phyloP scores from a whole-genome alignment of 2,329 filamentous ascomycete species.

The Mycocentrospora acerina region DNA sequence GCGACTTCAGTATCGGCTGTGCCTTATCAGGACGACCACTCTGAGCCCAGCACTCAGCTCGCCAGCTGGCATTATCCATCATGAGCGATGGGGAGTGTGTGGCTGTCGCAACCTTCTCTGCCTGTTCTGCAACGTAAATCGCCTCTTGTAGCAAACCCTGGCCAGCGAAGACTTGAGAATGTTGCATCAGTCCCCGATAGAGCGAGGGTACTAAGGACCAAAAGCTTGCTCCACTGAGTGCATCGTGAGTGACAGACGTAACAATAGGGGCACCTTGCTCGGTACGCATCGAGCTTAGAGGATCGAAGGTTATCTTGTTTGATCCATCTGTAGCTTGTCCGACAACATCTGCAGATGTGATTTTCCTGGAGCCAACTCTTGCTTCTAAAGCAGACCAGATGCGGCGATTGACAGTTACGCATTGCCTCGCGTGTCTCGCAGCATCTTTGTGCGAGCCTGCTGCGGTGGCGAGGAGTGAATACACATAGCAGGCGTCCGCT shows the following conservation, averaged over 20 bases:
- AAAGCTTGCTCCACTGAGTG: constrained; percentile 64
- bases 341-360: constrained; percentile 7
- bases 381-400: constrained; percentile 56
- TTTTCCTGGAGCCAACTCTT: constrained; percentile 26
- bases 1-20: constrained; percentile 55
- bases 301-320: constrained; percentile 21
- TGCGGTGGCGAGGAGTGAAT: constrained; percentile 66
- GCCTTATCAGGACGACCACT: constrained; percentile 54
- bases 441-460: constrained; percentile 50
- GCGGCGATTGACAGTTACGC: constrained; percentile 52
- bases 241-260: constrained; percentile 48
- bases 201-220: constrained; percentile 79
- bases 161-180: constrained; percentile 78
- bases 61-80: constrained; percentile 48
- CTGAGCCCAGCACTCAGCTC: constrained; percentile 52
- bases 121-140: constrained; percentile 82
- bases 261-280: constrained; percentile 34
- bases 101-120: constrained; percentile 72
- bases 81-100: constrained; percentile 61
- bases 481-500: constrained; percentile 63
- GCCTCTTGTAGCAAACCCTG: constrained; percentile 88
- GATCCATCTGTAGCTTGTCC: constrained; percentile 21
- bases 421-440: constrained; percentile 51
- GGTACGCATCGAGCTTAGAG: constrained; percentile 31
- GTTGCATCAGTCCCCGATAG: constrained; percentile 68